Evolutionary conservation across 75 land plant species (phyloP).

Genomic region (Cryptomeria japonica): DNA sequence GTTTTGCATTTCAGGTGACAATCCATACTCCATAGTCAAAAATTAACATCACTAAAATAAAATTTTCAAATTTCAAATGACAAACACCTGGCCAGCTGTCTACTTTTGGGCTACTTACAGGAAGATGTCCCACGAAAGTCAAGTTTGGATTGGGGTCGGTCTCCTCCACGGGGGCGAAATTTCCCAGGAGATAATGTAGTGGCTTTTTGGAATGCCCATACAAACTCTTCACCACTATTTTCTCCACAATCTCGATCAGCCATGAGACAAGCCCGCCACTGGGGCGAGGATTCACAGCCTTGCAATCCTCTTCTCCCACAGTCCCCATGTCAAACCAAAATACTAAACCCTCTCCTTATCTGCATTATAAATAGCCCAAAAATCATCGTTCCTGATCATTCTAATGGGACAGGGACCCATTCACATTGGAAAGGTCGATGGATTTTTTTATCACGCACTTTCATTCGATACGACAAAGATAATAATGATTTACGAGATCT

Average conservation of each 20-base stretch:
- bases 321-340: not conserved
- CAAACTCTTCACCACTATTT: conserved; percentile 38
- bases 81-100: too few species aligned
- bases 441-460: too few species aligned
- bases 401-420: too few species aligned
- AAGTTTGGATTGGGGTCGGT: conserved; percentile 52
- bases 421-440: too few species aligned
- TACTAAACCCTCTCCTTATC: too few species aligned
- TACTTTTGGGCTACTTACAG: conserved; percentile 29
- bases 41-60: not conserved
- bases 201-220: conserved; percentile 39
- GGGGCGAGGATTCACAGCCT: conserved; percentile 55
- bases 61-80: too few species aligned
- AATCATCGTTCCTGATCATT: too few species aligned
- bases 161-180: conserved; percentile 66
- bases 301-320: conserved; percentile 6
- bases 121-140: conserved; percentile 49
- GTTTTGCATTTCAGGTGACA: not conserved
- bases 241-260: conserved; percentile 52
- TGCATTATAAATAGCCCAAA: too few species aligned
- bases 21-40: not conserved
- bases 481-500: too few species aligned
- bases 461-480: too few species aligned
- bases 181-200: conserved; percentile 52
- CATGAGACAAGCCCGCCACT: conserved; percentile 37